Percentiles rank a stretch among this genome's conserved stretches.
These are phyloP conservation scores for Nakaseomyces delphensis DNA, from an alignment of 1,139 yeast species.

Conservation along the genomic window DNA sequence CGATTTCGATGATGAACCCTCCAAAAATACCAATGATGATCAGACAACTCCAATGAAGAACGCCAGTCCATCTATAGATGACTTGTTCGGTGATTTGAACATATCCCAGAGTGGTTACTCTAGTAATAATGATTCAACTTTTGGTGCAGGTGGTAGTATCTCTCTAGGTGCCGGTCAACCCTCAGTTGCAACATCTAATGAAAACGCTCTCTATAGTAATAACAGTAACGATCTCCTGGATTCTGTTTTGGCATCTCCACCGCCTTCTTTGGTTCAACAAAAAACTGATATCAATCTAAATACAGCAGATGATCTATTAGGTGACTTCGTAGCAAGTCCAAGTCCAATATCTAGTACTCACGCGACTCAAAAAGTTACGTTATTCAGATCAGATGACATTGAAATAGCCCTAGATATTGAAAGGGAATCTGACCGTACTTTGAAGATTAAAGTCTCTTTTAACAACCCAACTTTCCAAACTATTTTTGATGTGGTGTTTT, in stretches of 20 bases:
- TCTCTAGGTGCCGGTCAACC: slow-evolving; percentile 32
- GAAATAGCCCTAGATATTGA: slow-evolving; percentile 43
- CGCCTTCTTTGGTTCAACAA: slow-evolving; percentile 14
- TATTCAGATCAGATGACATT: slow-evolving; percentile 42
- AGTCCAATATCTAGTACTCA: slow-evolving; percentile 29
- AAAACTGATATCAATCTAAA: slow-evolving; percentile 8
- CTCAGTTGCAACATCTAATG: slow-evolving; percentile 15
- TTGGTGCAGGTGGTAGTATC: slow-evolving; percentile 37
- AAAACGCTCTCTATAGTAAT: slow-evolving; percentile 13
- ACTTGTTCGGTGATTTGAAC: slow-evolving; percentile 61
- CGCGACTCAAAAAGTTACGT: slow-evolving; percentile 20
- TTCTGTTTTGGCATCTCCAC: slow-evolving; percentile 37
- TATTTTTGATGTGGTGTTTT: slow-evolving; percentile 49
- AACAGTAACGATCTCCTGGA: slow-evolving; percentile 37
- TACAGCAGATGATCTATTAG: slow-evolving; percentile 34
- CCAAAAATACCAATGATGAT: slow-evolving; percentile 6
- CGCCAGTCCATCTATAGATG: slow-evolving; percentile 38
- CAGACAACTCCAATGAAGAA: slow-evolving; percentile 25
- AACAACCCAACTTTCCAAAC: slow-evolving; percentile 41
- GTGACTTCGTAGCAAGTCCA: slow-evolving; percentile 39
- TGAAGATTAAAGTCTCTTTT: slow-evolving; percentile 40
- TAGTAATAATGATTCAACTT: slow-evolving; percentile 14
- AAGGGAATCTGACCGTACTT: slow-evolving; percentile 33
- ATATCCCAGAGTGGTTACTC: slow-evolving; percentile 39
- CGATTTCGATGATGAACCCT: slow-evolving; percentile 62